phyloP scores from a whole-genome alignment of 371 early-diverging fungal species.

The Fennellomyces sp. region DNA sequence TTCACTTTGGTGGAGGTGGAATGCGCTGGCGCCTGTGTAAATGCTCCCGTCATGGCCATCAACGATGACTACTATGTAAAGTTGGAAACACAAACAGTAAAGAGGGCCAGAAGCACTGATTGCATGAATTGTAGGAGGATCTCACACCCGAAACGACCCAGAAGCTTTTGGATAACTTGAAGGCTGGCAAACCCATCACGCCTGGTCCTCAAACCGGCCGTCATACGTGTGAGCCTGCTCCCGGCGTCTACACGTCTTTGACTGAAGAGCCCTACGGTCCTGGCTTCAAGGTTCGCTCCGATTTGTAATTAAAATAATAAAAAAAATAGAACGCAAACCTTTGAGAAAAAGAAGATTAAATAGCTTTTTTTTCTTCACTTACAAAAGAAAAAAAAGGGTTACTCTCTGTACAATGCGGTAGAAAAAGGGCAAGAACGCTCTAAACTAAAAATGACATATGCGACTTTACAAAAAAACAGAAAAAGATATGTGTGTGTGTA shows the following conservation, averaged over 20 bases:
- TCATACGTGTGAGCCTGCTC: conserved; percentile 83
- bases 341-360: neutral
- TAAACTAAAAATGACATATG: conserved; percentile 6
- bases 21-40: conserved; percentile 99
- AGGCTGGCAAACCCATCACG: conserved; percentile 74
- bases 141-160: conserved; percentile 91
- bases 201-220: conserved; percentile 89
- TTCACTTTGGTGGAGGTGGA: conserved; percentile 99
- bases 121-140: conserved; percentile 77
- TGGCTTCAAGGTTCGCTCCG: conserved; percentile 87
- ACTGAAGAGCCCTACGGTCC: conserved; percentile 90
- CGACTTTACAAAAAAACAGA: neutral
- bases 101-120: neutral
- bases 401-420: neutral
- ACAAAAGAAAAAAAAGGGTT: neutral
- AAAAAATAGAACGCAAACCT: neutral
- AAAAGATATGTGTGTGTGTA: too few species aligned
- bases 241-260: conserved; percentile 81
- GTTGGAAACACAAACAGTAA: neutral
- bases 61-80: conserved; percentile 96
- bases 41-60: conserved; percentile 96
- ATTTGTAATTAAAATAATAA: conserved; percentile 54
- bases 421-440: neutral
- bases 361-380: neutral
- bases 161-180: conserved; percentile 86